Base-by-base conservation (phyloP, 1,284 basidiomycete genomes). In the Boletus sp. region DNA sequence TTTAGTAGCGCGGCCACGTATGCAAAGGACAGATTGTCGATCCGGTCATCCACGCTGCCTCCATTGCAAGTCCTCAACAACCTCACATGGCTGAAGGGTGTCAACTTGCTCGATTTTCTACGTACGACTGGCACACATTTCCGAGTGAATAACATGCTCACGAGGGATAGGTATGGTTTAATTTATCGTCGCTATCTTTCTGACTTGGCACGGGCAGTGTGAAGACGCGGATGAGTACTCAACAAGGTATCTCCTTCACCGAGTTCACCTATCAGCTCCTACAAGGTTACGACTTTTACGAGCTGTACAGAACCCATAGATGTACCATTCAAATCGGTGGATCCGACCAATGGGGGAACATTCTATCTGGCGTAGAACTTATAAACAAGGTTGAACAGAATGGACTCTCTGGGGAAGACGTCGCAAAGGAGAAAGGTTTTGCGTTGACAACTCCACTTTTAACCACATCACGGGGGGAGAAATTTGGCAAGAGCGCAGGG, bases 291-390 rank as follows among this genome's bases (percentile, higher is more conserved):
- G 96, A 99, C 69, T 99, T 97, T 69, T 79, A 85, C 53, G 73
- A 85, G 52, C 77, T 99, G 2, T 76, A 94, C 69, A 72, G 74
- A 53, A 66, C 75, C 23, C 73, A 80, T 42, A 72, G 72, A 0
- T 98, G 95, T 67, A 82, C 82, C 2, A 78, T 98, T 37, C 96
- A 99, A 69, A 70, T 99, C 35, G 96, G 96, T 40, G 96, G 96
- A 4, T 93, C 90, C 0, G 96, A 99, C 67, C 96, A 99, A 67
- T 94, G 94, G 85, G 95, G 96, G n/a, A 99, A 99, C 65, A 97
- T 99, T 54, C 72, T 93, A 17, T 89, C 91, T 8, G 94, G 94
- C 5, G 77, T 96, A 27, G 92, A 97, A 49, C 77, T 97, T 37
- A 94, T 97, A 57, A 78, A 80, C 47, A 65, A 64, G 50, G 36